Evolutionary conservation across 1,284 basidiomycete genomes (phyloP).

Genomic region (Cystobasidium slooffiae): DNA sequence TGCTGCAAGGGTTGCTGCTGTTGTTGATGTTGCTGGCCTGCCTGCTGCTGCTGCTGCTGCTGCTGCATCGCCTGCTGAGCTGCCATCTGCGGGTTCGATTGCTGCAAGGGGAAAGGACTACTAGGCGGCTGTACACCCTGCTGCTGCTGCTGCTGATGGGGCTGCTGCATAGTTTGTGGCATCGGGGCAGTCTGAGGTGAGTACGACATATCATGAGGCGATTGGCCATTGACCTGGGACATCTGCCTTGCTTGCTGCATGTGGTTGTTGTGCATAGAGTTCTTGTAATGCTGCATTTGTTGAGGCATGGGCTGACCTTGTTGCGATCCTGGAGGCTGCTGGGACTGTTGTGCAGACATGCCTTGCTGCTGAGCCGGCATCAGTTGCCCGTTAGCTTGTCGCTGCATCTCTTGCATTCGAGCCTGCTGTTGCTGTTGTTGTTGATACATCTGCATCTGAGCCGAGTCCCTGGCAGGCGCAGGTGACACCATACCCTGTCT

Average conservation of each 20-base stretch:
- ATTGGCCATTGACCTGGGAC: not conserved
- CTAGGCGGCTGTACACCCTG: not conserved
- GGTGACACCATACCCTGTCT: constrained; percentile 5
- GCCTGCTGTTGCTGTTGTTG: constrained; percentile 19
- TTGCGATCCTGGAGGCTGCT: constrained; percentile 6
- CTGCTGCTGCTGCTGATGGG: not conserved
- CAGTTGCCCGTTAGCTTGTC: not conserved
- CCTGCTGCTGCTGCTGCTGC: constrained; percentile 10
- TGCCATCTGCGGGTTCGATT: constrained; percentile 3
- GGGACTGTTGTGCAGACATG: not conserved
- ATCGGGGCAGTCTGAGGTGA: not conserved
- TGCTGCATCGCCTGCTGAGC: constrained; percentile 23
- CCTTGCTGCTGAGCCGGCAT: constrained; percentile 2
- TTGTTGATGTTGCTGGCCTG: constrained; percentile 9
- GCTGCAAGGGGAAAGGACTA: constrained; percentile 2
- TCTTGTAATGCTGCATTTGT: constrained; percentile 29
- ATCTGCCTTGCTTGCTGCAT: constrained; percentile 2
- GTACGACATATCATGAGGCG: constrained; percentile 5
- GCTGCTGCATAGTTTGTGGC: not conserved
- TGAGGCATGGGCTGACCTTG: not conserved
- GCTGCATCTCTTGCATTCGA: constrained; percentile 21
- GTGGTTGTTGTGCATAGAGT: constrained; percentile 19
- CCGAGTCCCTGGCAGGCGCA: not conserved
- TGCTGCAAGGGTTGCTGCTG: constrained; percentile 22
- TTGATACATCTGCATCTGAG: not conserved